phyloP scores from a whole-genome alignment of 2,329 filamentous ascomycete genomes.

The Alternaria ethzedia region DNA sequence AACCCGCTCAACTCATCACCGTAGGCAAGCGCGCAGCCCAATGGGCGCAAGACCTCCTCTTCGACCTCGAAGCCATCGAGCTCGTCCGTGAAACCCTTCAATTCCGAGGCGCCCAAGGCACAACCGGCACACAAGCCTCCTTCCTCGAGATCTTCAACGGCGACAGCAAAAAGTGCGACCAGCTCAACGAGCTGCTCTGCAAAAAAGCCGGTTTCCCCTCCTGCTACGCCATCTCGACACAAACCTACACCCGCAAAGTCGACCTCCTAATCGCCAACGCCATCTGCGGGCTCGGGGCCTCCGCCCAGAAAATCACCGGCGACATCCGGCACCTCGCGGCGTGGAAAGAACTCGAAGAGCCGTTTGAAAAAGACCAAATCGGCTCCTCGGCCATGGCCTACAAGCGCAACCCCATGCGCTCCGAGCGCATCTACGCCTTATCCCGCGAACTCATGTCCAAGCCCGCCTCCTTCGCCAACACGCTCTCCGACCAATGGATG shows the following conservation, averaged over 20 bases:
- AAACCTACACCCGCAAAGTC: conserved; percentile 82
- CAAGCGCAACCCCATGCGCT: conserved; percentile 67
- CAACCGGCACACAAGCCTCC: conserved; percentile 63
- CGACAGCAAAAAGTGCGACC: conserved; percentile 66
- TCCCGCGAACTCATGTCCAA: conserved; percentile 63
- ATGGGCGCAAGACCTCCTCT: conserved; percentile 77
- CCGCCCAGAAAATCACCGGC: conserved; percentile 74
- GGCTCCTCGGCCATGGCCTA: conserved; percentile 62
- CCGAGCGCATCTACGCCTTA: conserved; percentile 66
- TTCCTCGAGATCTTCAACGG: conserved; percentile 74
- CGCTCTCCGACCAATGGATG: conserved; percentile 78
- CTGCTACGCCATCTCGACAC: conserved; percentile 70
- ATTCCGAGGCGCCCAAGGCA: conserved; percentile 70
- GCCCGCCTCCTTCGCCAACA: conserved; percentile 61
- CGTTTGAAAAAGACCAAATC: conserved; percentile 76
- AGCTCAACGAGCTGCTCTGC: conserved; percentile 68
- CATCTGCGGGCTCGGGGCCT: conserved; percentile 79
- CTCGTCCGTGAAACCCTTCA: conserved; percentile 69
- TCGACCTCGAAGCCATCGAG: conserved; percentile 78
- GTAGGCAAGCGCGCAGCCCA: conserved; percentile 73
- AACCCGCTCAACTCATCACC: conserved; percentile 68
- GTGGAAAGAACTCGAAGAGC: conserved; percentile 86
- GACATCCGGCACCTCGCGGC: conserved; percentile 77
- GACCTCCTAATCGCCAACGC: conserved; percentile 82
- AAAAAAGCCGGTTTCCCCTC: conserved; percentile 69